These are phyloP conservation scores for Sambucus nigra DNA, from an alignment of 129 eudicot species.

Conservation along the genomic window DNA sequence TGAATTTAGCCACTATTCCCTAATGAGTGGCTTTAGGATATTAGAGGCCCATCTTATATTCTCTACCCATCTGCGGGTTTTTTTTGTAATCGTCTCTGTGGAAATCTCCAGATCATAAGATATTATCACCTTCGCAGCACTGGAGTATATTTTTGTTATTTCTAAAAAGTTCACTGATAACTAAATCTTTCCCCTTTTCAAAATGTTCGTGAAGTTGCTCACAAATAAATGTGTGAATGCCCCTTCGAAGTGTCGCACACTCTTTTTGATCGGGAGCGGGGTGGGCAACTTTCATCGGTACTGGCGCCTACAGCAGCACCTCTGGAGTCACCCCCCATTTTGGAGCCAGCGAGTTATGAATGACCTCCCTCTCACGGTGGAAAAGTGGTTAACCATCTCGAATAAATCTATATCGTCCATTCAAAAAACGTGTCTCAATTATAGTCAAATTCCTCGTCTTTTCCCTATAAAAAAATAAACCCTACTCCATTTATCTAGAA, in stretches of 20 bases:
- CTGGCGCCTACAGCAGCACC: no score
- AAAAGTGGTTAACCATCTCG: neutral
- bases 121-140: conserved; percentile 6
- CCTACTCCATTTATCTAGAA: neutral
- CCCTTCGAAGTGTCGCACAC: no score
- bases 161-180: neutral
- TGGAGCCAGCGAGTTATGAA: no score
- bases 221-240: no score
- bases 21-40: no score
- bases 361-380: no score
- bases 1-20: no score
- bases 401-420: conserved; percentile 1
- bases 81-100: conserved; percentile 1
- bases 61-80: neutral
- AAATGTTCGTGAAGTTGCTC: no score
- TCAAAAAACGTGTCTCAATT: conserved; percentile 3
- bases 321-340: no score
- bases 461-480: conserved; percentile 4
- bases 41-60: neutral
- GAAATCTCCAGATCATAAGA: conserved; percentile 10
- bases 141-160: conserved; percentile 1
- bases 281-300: no score
- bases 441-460: neutral
- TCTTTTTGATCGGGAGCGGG: no score
- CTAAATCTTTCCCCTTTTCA: no score